Conservation (phyloP, 495 filamentous ascomycete species). For the Lophiostoma macrostomum region DNA sequence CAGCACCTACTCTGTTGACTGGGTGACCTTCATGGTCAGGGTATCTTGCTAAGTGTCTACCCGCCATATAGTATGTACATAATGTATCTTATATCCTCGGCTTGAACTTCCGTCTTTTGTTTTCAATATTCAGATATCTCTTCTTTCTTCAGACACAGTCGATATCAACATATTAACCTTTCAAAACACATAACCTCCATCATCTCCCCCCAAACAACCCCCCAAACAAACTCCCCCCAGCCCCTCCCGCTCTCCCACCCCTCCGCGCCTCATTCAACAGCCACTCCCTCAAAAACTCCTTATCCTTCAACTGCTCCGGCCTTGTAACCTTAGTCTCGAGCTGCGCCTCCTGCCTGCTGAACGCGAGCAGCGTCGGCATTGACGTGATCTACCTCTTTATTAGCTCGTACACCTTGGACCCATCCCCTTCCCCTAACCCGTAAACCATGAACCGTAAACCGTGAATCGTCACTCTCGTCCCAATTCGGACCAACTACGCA, state of each 20-base stretch:
- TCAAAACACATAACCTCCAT: no score
- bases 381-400: slow-evolving; percentile 48
- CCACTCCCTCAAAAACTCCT: slow-evolving; percentile 57
- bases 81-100: no score
- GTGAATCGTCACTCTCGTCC: neutral
- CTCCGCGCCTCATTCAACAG: slow-evolving; percentile 56
- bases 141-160: no score
- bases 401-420: no score
- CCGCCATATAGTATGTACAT: no score
- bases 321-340: slow-evolving; percentile 53
- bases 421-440: no score
- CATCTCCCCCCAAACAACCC: slow-evolving; percentile 35
- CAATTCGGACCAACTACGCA: neutral
- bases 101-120: no score
- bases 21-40: no score
- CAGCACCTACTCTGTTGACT: no score
- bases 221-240: slow-evolving; percentile 36
- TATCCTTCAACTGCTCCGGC: slow-evolving; percentile 53
- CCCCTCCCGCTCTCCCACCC: slow-evolving; percentile 47
- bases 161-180: no score
- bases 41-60: no score
- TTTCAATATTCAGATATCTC: no score
- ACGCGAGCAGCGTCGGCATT: slow-evolving; percentile 66
- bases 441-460: neutral
- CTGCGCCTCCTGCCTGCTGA: slow-evolving; percentile 60